A percentile compares a stretch with the other conserved stretches of the same genome.
These are phyloP conservation scores for Aechmea fasciata DNA, from an alignment of 176 grass and related monocot genomes.

Conservation along the genomic window DNA sequence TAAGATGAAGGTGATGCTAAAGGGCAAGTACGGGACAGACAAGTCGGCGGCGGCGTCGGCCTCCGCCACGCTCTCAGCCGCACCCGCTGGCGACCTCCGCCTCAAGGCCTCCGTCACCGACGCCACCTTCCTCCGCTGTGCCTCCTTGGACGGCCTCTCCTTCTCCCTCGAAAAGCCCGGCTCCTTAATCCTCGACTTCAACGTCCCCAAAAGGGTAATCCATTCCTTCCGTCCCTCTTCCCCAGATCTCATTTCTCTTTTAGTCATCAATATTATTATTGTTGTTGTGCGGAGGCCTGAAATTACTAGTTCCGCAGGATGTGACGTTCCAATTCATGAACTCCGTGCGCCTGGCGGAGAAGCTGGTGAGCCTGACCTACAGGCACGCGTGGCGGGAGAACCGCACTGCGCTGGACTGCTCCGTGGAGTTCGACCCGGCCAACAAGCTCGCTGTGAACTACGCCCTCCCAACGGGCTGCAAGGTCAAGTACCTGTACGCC, in stretches of 20 bases:
- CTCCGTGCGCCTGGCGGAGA: slow-evolving; percentile 50
- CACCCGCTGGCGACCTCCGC: slow-evolving; percentile 49
- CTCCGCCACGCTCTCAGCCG: slow-evolving; percentile 24
- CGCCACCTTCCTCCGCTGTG: slow-evolving; percentile 58
- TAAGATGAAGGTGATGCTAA: slow-evolving; percentile 65
- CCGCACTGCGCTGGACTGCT: slow-evolving; percentile 44
- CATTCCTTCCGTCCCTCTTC: neutral
- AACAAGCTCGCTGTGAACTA: slow-evolving; percentile 76
- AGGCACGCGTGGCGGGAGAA: slow-evolving; percentile 31
- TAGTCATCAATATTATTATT: neutral
- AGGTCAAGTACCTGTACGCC: slow-evolving; percentile 73
- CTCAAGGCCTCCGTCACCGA: slow-evolving; percentile 70
- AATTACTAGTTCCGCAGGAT: slow-evolving; percentile 33
- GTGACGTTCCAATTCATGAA: slow-evolving; percentile 95
- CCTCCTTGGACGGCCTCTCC: slow-evolving; percentile 61
- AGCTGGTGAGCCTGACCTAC: slow-evolving; percentile 75
- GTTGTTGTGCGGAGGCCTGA: neutral
- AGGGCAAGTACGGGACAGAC: slow-evolving; percentile 72
- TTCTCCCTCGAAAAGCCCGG: slow-evolving; percentile 84
- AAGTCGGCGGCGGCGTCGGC: slow-evolving; percentile 24
- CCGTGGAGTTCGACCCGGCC: slow-evolving; percentile 47
- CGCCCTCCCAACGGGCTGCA: slow-evolving; percentile 41
- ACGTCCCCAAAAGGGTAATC: slow-evolving; percentile 41
- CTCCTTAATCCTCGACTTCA: slow-evolving; percentile 68
- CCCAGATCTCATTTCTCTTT: neutral